These are phyloP conservation scores for Aureobasidium lini DNA, from an alignment of 2,329 filamentous ascomycete species.

Conservation along the genomic window DNA sequence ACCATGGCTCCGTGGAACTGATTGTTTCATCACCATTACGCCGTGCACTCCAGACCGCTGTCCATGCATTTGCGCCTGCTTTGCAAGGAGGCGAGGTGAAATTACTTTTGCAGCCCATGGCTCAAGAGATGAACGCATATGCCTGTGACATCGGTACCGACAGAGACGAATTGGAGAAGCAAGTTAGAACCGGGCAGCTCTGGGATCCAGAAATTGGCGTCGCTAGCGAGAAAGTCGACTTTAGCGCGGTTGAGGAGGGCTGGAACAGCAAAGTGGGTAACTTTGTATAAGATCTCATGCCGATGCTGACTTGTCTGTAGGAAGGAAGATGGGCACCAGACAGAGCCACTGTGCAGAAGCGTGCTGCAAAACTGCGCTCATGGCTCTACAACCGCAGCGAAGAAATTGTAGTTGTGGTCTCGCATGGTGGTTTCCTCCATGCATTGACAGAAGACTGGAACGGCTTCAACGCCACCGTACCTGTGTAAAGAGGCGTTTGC, in stretches of 20 bases:
- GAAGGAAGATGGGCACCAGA: slow-evolving; percentile 39
- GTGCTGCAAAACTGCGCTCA: slow-evolving; percentile 55
- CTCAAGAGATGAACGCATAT: slow-evolving; percentile 69
- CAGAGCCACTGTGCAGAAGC: slow-evolving; percentile 47
- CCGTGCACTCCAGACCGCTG: slow-evolving; percentile 71
- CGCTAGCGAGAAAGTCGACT: slow-evolving; percentile 53
- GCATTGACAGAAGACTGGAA: slow-evolving; percentile 78
- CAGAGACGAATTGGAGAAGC: not conserved
- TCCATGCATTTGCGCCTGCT: slow-evolving; percentile 57
- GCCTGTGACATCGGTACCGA: slow-evolving; percentile 67
- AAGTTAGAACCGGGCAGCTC: slow-evolving; percentile 26
- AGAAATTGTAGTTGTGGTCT: slow-evolving; percentile 67
- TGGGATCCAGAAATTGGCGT: slow-evolving; percentile 56
- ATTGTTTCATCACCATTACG: slow-evolving; percentile 73
- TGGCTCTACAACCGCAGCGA: slow-evolving; percentile 48
- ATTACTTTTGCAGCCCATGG: slow-evolving; percentile 61
- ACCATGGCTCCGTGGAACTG: slow-evolving; percentile 52
- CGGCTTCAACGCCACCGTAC: slow-evolving; percentile 32
- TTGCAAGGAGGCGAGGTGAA: slow-evolving; percentile 42
- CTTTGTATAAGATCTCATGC: not conserved
- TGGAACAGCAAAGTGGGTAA: slow-evolving; percentile 60
- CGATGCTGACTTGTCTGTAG: not conserved
- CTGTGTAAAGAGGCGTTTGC: not conserved
- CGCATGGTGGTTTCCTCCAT: slow-evolving; percentile 77
- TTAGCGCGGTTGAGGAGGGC: slow-evolving; percentile 44